Base-by-base conservation (phyloP, 2,329 filamentous ascomycete species). In the Ophiostoma pallidulum region DNA sequence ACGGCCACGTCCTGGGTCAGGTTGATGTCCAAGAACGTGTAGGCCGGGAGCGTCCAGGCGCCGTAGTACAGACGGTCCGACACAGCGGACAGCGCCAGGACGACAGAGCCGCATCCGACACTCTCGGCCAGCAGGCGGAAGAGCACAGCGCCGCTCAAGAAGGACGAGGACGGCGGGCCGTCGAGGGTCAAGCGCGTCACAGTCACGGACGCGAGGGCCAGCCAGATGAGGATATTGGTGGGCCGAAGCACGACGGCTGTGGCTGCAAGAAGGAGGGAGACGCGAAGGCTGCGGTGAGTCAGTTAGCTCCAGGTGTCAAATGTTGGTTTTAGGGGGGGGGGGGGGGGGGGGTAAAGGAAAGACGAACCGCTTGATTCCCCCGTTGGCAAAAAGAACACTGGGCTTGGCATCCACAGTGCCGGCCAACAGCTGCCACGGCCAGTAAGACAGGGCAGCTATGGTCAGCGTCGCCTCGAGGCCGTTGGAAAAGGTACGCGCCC, bases 401-500 rank as follows among this genome's bases (percentile, higher is more conserved):
- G 63, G 63, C 58, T 71, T 71, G 42, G 61, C 60, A 8, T 60
- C 55, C 18, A 63, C 59, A 8, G 64, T 59, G 38, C 66, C 64
- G 35, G 66, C 62, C 32, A 82, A 71, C 64, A 86, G 74, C 49
- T 78, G 71, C 90, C 92, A 97, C 12, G 92, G 91, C 86, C 88
- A 97, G 57, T 82, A 78, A 61, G 80, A 80, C 39, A 97, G 70
- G 2, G 89, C 91, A 58, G 80, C 73, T 50, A 85, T 72, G 4
- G 91, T 96, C 56, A 98, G 68, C 1, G 85, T 86, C n/a, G 84
- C 88, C 70, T 98, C 92, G 4, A 97, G 70, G 45, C 83, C 92
- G 66, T 98, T 98, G 47, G 91, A 96, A 60, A 98, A 84, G 1
- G 92, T 95, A 40, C 92, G 78, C 0, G 89, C 91, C 2, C 89